Evolutionary conservation across 148 eudicot species (phyloP).

Genomic region (Polygonum aviculare): DNA sequence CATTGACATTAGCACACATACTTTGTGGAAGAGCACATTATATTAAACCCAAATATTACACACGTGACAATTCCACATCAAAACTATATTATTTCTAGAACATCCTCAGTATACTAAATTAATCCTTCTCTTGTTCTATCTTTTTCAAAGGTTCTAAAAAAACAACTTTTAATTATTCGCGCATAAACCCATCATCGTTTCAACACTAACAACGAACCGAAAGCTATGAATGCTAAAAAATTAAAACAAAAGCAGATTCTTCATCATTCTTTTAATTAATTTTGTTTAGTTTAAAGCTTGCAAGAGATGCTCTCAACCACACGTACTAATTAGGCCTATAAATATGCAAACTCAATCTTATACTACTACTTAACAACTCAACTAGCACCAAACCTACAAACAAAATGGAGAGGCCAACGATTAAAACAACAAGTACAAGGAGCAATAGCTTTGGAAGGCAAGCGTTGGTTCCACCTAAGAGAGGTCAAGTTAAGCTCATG

Average conservation of each 20-base stretch:
- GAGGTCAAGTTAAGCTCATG: not conserved
- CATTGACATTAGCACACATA: not conserved
- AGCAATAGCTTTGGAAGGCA: not conserved
- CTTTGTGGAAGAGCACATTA: not conserved
- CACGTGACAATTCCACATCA: not conserved
- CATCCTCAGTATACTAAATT: not conserved
- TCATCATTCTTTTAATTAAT: not conserved
- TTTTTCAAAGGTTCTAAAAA: not conserved
- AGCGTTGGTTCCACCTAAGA: not conserved
- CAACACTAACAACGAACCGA: not conserved
- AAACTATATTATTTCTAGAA: too few relatives aligned
- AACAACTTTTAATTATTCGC: too few relatives aligned
- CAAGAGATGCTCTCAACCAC: not conserved
- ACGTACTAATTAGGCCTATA: not conserved
- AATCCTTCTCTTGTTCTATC: not conserved
- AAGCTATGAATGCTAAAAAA: not conserved
- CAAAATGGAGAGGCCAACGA: not conserved
- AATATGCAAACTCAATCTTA: not conserved
- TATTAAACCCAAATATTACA: not conserved
- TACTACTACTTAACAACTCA: not conserved
- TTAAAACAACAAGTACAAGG: not conserved
- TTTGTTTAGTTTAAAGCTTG: not conserved
- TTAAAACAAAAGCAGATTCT: not conserved
- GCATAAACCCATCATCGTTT: too few relatives aligned
- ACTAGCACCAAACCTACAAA: not conserved